Conservation (phyloP, 2,329 filamentous ascomycete species). For the Gnomoniopsis smithogilvyi region DNA sequence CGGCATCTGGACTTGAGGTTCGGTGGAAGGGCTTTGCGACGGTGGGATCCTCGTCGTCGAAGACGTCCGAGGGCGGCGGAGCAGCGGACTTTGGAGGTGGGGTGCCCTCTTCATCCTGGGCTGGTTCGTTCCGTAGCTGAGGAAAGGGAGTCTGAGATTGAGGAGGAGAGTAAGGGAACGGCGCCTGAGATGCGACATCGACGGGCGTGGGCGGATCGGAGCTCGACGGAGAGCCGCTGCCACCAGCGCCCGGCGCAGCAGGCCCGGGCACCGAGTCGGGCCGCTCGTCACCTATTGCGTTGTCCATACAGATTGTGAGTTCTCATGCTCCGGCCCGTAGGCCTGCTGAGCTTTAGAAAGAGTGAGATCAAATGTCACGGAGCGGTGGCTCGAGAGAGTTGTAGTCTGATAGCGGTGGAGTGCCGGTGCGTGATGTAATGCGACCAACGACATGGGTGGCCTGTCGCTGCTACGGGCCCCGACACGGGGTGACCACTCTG, state of each 20-base stretch:
- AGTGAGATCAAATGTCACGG: neutral
- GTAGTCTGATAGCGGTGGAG: neutral
- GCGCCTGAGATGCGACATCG: slow-evolving; percentile 2
- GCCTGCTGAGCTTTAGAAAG: neutral
- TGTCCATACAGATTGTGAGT: slow-evolving; percentile 8
- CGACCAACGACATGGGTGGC: no score
- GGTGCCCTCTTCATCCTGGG: slow-evolving; percentile 12
- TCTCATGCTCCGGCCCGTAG: neutral
- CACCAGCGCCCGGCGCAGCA: slow-evolving; percentile 5
- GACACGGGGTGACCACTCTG: no score
- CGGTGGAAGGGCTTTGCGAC: slow-evolving; percentile 57
- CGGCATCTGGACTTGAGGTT: slow-evolving; percentile 48
- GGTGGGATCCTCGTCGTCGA: slow-evolving; percentile 57
- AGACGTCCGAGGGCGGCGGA: slow-evolving; percentile 36
- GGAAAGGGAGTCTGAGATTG: slow-evolving; percentile 7
- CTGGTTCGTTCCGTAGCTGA: slow-evolving; percentile 15
- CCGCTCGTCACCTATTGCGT: slow-evolving; percentile 13
- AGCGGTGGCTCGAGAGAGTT: neutral
- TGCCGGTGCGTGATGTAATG: neutral
- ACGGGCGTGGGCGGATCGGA: slow-evolving; percentile 3
- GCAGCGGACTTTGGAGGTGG: slow-evolving; percentile 23
- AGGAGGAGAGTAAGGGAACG: neutral
- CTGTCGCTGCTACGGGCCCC: no score
- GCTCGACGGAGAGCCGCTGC: neutral
- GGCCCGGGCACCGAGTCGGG: slow-evolving; percentile 15